A percentile compares a stretch with the other conserved stretches of the same genome.
Conservation (phyloP, 305 asterid species). For the Solanum hybrid region DNA sequence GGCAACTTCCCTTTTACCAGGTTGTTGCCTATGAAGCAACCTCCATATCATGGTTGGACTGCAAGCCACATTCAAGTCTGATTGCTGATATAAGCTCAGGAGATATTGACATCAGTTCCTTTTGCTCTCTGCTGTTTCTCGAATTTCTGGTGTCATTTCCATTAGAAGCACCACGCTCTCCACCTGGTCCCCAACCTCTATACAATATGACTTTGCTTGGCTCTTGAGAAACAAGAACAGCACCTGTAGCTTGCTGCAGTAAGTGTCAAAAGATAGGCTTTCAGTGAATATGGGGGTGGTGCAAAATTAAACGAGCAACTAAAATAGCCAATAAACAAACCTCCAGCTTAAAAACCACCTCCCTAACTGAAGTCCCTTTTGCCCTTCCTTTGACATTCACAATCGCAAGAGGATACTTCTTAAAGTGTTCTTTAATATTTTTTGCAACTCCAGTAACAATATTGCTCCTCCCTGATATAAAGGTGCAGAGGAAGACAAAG, state of each 20-base stretch:
- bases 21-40: not conserved
- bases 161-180: slow-evolving; percentile 13
- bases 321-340: slow-evolving; percentile 25
- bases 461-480: slow-evolving; percentile 69
- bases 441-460: slow-evolving; percentile 57
- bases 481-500: not conserved
- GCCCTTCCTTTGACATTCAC: slow-evolving; percentile 95
- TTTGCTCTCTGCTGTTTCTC: slow-evolving; percentile 13
- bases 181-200: slow-evolving; percentile 73
- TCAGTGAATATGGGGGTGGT: not conserved
- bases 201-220: slow-evolving; percentile 91
- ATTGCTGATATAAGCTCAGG: slow-evolving; percentile 84
- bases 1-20: not conserved
- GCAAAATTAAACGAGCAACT: not conserved
- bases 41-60: slow-evolving; percentile 12
- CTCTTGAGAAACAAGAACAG: slow-evolving; percentile 82
- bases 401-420: slow-evolving; percentile 76
- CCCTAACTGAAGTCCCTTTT: slow-evolving; percentile 81
- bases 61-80: slow-evolving; percentile 64
- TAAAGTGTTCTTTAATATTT: slow-evolving; percentile 57
- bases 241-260: slow-evolving; percentile 82
- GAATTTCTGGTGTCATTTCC: slow-evolving; percentile 9
- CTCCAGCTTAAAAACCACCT: slow-evolving; percentile 79
- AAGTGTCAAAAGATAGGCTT: not conserved
- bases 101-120: slow-evolving; percentile 29